Conservation (phyloP, 1,139 yeast genomes). For the Suhomyces anneliseae region DNA sequence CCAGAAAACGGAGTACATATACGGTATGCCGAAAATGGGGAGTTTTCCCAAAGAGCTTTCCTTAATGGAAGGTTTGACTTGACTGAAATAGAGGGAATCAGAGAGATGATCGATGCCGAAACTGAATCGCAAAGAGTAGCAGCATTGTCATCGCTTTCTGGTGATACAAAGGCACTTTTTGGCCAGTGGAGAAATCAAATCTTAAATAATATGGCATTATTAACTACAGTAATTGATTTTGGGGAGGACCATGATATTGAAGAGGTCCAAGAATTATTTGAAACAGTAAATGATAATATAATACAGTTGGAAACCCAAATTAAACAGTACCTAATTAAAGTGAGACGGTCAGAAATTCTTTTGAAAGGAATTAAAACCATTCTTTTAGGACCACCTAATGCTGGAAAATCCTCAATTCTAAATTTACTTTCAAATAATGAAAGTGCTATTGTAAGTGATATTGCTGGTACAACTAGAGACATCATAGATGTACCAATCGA, state of each 20-base stretch:
- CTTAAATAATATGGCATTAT: conserved; percentile 64
- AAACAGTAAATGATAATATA: conserved; percentile 48
- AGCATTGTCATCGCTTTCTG: conserved; percentile 72
- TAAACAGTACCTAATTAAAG: conserved; percentile 46
- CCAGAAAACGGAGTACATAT: conserved; percentile 45
- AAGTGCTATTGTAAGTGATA: conserved; percentile 86
- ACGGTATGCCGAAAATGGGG: conserved; percentile 90
- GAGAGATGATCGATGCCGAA: conserved; percentile 90
- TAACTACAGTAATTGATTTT: conserved; percentile 90
- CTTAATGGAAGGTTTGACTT: conserved; percentile 66
- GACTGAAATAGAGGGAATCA: conserved; percentile 87
- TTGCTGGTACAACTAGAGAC: conserved; percentile 96
- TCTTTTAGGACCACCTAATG: conserved; percentile 90
- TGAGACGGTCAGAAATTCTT: conserved; percentile 62
- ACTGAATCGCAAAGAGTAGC: conserved; percentile 84
- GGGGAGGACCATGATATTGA: conserved; percentile 93
- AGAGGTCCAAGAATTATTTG: conserved; percentile 52
- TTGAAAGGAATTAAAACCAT: conserved; percentile 72
- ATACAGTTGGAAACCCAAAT: conserved; percentile 45
- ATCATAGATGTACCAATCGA: conserved; percentile 79
- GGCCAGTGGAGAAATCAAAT: conserved; percentile 66
- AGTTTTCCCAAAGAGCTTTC: conserved; percentile 83
- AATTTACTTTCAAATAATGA: conserved; percentile 75
- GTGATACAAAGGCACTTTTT: conserved; percentile 58
- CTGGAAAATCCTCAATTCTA: conserved; percentile 88